These are phyloP conservation scores for Diplodia corticola DNA, from an alignment of 2,329 filamentous ascomycete species.

Conservation along the genomic window DNA sequence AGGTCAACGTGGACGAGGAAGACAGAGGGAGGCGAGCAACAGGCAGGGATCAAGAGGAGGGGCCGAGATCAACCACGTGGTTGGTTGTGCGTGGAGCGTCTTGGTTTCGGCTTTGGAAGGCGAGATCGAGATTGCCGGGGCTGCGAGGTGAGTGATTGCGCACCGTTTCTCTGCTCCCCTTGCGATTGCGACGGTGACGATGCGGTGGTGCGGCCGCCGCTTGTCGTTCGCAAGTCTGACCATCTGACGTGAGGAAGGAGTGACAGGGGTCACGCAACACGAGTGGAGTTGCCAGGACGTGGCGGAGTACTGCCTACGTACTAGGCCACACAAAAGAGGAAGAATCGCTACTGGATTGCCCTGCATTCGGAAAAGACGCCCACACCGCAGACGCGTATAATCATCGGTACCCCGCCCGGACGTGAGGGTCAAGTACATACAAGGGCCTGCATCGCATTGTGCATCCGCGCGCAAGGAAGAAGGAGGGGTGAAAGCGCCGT, in stretches of 20 bases:
- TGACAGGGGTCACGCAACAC: background rate
- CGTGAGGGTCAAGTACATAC: too few species aligned
- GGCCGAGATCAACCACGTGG: background rate
- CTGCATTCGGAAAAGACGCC: background rate
- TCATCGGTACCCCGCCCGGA: slow-evolving; percentile 6
- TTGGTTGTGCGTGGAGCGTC: background rate
- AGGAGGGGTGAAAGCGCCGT: background rate
- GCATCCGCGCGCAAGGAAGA: too few species aligned
- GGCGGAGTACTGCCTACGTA: background rate
- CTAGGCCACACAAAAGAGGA: background rate
- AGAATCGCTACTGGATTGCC: background rate
- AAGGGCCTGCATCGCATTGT: too few species aligned
- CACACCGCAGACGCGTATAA: background rate
- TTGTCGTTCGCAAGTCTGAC: background rate
- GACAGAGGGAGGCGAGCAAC: too few species aligned
- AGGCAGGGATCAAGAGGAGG: background rate
- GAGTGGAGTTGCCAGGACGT: background rate
- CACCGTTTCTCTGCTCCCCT: background rate
- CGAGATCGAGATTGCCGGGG: background rate
- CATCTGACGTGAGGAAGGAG: slow-evolving; percentile 3
- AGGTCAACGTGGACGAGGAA: too few species aligned
- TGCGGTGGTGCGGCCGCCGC: background rate
- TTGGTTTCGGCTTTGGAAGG: background rate
- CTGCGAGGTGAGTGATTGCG: background rate
- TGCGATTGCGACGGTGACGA: background rate